A percentile compares a stretch with the other conserved stretches of the same genome.
Evolutionary conservation across 495 filamentous ascomycete species (phyloP).

Genomic region (Acidiella bohemica): DNA sequence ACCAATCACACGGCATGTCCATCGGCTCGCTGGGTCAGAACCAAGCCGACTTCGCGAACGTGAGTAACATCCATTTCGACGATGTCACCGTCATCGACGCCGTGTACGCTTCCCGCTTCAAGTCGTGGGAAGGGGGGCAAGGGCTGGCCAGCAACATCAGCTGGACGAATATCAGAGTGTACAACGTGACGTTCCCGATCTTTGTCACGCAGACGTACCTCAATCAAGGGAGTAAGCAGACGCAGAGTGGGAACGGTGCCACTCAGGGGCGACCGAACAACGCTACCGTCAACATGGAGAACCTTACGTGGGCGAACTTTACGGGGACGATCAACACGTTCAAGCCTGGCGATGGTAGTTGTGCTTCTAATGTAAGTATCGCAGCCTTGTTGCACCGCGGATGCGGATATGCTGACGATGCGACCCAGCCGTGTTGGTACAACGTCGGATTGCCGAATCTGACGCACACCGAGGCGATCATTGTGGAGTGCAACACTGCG

Average conservation of each 20-base stretch:
- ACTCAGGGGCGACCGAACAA: constrained; percentile 19
- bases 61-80: constrained; percentile 31
- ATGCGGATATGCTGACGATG: neutral
- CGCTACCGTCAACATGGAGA: constrained; percentile 25
- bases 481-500: neutral
- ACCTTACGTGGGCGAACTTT: constrained; percentile 31
- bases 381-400: neutral
- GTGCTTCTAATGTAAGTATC: constrained; percentile 24
- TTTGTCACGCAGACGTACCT: constrained; percentile 34
- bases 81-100: constrained; percentile 31
- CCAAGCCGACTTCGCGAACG: constrained; percentile 29
- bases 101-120: constrained; percentile 33
- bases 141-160: constrained; percentile 32
- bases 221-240: constrained; percentile 27
- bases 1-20: too few species aligned
- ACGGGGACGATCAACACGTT: constrained; percentile 32
- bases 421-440: neutral
- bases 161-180: constrained; percentile 33
- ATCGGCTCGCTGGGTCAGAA: constrained; percentile 26
- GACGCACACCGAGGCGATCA: neutral
- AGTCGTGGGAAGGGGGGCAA: constrained; percentile 32
- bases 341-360: constrained; percentile 31
- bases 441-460: neutral
- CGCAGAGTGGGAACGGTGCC: too few species aligned
- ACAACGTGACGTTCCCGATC: constrained; percentile 36